Conservation (phyloP, 2,329 filamentous ascomycete genomes). For the Epichloe gansuensis region DNA sequence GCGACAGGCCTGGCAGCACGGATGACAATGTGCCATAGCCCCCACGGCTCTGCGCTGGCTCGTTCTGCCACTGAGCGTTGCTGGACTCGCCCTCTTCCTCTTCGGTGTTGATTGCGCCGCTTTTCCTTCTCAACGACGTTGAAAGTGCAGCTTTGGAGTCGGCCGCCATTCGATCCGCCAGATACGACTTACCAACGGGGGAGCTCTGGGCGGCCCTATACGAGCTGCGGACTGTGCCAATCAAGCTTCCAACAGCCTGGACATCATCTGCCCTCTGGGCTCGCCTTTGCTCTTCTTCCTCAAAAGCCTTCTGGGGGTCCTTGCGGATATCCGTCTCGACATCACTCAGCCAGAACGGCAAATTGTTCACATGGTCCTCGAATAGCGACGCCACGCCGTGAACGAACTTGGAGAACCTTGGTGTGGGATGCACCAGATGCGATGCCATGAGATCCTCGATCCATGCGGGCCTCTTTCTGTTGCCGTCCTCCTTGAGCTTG, state of each 20-base stretch:
- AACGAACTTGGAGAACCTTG: conserved; percentile 92
- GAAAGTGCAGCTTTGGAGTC: conserved; percentile 25
- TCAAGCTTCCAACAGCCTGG: conserved; percentile 75
- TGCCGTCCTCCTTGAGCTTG: conserved; percentile 59
- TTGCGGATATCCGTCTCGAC: conserved; percentile 88
- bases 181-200: conserved; percentile 56
- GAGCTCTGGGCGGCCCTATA: conserved; percentile 53
- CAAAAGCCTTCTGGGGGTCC: conserved; percentile 80
- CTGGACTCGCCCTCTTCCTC: conserved; percentile 24
- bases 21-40: conserved; percentile 49
- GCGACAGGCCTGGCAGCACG: conserved; percentile 71
- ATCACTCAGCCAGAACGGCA: conserved; percentile 92
- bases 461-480: conserved; percentile 67
- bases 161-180: conserved; percentile 41
- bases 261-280: conserved; percentile 76
- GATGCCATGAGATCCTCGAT: conserved; percentile 83
- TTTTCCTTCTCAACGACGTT: conserved; percentile 15
- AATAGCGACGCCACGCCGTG: conserved; percentile 87
- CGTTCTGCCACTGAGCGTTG: conserved; percentile 23
- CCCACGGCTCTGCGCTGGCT: conserved; percentile 12
- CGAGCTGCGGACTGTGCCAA: conserved; percentile 43
- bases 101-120: conserved; percentile 16
- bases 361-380: conserved; percentile 88
- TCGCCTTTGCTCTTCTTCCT: conserved; percentile 76
- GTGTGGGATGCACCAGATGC: conserved; percentile 79